Base-by-base conservation (phyloP, 148 eudicot species). In the Dianthus caryophyllus region DNA sequence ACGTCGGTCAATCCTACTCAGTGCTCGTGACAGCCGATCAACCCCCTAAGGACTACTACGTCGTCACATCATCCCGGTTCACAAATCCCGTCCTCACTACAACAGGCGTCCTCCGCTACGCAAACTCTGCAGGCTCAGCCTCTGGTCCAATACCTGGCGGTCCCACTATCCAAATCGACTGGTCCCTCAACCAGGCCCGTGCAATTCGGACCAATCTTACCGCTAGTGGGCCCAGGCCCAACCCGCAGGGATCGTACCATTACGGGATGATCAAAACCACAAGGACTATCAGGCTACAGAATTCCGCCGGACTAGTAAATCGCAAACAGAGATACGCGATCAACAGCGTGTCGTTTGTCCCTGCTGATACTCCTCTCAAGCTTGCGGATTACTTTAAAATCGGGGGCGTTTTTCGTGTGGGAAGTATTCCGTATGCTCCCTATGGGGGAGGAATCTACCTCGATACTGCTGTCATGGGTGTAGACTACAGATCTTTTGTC, bases 151-250 rank as follows among this genome's bases (percentile, higher is more conserved):
- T 80, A 22, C 98, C 98, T 12, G 95, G 98, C 16, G 98, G 98
- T 0, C 98, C 98, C 1, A 94, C 98, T 9, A 88, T 79, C 66
- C 80, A 90, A 61, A 66, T 94, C 41, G 96, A 90, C 66, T 94
- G 96, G 97, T 94, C 98, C 39, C 72, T 94, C n/a, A 88, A 86
- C 70, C 98, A 94, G 73, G 98, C 98, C 15, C 97, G 98, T 24
- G 84, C 98, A 24, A 76, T 94, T 75, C 83, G 98, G 84, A 88
- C 89, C 64, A 88, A 94, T 82, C 87, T 94, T 21, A 83, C 97
- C 30, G 98, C 98, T 4, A 90, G 97, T 83, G 98, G 98, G 53
- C 98, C 98, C 16, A 88, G 98, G 83, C 98, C 98, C 0, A 94
- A 94, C 62, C 98, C 98, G 41, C 98, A 93, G 64, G 97, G 98